Evolutionary conservation across 331 rosid genomes (phyloP).

Genomic region (Acacia concinna): DNA sequence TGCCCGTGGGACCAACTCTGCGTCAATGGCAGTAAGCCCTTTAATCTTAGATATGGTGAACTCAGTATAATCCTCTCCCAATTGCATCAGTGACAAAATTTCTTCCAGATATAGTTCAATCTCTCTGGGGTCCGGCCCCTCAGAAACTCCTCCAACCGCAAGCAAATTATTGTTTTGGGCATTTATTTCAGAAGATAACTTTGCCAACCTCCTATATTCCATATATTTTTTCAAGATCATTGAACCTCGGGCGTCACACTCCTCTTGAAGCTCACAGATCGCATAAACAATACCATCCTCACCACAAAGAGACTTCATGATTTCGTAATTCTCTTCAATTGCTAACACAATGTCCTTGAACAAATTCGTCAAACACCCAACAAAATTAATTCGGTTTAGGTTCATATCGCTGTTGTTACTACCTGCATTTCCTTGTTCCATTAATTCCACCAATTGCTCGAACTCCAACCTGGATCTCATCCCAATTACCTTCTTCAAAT

Average conservation of each 20-base stretch:
- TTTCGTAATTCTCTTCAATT: slow-evolving; percentile 75
- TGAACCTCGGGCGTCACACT: slow-evolving; percentile 82
- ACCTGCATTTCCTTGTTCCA: slow-evolving; percentile 58
- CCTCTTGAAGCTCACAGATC: slow-evolving; percentile 95
- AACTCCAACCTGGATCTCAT: slow-evolving; percentile 85
- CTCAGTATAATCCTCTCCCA: slow-evolving; percentile 87
- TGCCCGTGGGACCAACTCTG: slow-evolving; percentile 83
- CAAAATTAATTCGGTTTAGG: slow-evolving; percentile 54
- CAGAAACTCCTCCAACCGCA: slow-evolving; percentile 69
- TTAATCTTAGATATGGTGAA: slow-evolving; percentile 84
- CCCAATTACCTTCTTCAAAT: slow-evolving; percentile 84
- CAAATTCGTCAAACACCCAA: slow-evolving; percentile 81
- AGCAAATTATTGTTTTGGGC: slow-evolving; percentile 74
- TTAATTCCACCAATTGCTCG: slow-evolving; percentile 73
- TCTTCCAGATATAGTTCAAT: slow-evolving; percentile 85
- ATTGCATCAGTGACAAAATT: slow-evolving; percentile 73
- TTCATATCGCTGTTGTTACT: slow-evolving; percentile 15
- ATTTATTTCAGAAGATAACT: slow-evolving; percentile 78
- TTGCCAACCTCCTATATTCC: slow-evolving; percentile 80
- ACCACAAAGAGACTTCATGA: slow-evolving; percentile 77
- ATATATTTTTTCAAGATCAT: slow-evolving; percentile 81
- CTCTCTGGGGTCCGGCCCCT: slow-evolving; percentile 89
- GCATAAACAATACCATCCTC: slow-evolving; percentile 95
- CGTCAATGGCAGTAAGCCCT: slow-evolving; percentile 74
- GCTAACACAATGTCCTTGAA: slow-evolving; percentile 88